Conservation (phyloP, 2,329 filamentous ascomycete species). For the Dothistroma septosporum region DNA sequence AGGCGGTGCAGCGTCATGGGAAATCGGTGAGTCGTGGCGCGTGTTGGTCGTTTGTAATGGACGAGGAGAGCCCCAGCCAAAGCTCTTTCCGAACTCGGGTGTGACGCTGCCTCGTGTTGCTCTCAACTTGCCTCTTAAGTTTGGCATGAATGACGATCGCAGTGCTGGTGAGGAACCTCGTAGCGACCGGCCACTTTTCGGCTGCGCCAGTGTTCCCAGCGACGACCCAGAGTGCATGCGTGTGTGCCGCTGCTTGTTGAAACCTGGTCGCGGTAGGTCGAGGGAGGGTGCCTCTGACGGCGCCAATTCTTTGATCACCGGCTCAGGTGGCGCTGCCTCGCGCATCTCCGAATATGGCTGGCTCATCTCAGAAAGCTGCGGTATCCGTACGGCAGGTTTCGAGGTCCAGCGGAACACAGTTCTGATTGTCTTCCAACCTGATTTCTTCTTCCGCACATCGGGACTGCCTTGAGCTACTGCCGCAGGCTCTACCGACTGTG, state of each 20-base stretch:
- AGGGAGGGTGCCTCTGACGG: conserved; percentile 7
- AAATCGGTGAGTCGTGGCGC: conserved; percentile 17
- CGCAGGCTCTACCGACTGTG: neutral
- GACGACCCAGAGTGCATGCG: neutral
- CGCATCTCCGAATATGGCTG: neutral
- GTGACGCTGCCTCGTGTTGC: neutral
- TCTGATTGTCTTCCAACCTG: conserved; percentile 29
- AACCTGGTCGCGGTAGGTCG: neutral
- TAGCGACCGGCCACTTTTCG: neutral
- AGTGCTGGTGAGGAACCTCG: neutral
- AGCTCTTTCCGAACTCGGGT: neutral
- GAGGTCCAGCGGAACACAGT: conserved; percentile 25
- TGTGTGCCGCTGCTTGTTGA: neutral
- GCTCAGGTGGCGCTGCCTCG: neutral
- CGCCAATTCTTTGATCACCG: neutral
- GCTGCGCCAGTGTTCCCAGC: neutral
- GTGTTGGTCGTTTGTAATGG: conserved; percentile 9
- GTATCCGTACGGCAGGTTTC: conserved; percentile 7
- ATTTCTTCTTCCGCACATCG: conserved; percentile 26
- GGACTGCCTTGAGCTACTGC: neutral
- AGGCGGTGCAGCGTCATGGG: neutral
- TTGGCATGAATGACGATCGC: conserved; percentile 8
- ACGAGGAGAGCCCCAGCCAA: conserved; percentile 13
- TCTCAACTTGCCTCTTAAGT: neutral
- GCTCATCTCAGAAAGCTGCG: neutral